Base-by-base conservation (phyloP, 202 grass and related monocot species). In the Tripidium arundinaceum region DNA sequence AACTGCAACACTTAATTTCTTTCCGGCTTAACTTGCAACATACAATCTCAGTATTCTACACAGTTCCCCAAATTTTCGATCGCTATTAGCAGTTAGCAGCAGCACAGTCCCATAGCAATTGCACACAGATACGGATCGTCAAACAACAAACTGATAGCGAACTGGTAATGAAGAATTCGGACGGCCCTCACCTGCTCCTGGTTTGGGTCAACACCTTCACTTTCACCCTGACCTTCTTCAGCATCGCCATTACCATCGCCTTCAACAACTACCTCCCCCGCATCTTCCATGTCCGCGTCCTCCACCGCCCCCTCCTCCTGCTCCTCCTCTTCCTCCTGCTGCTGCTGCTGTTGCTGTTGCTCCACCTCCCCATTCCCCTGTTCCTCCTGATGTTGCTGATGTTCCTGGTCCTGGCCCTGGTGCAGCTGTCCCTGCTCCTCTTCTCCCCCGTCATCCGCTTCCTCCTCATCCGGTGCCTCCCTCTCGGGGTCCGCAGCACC, bases 211-310 rank as follows among this genome's bases (percentile, higher is more conserved):
- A 60, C 38, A 62, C 82, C 82, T 55, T 87, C 81, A 3, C 84
- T 89, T 47, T 89, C 90, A 3, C 83, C 83, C 41, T 89, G 87
- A 0, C 87, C 87, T 85, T 85, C 87, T 66, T 89, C 78, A 10
- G 83, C 76, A 38, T 82, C 78, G 34, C 74, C 83, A 65, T 82
- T n/a, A n/a, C n/a, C n/a, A n/a, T n/a, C 67, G 2, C 41, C 87
- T 78, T 64, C 74, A 38, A 68, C 68, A 18, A 89, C 72, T 1
- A 89, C 41, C 52, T 85, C 87, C 1, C 83, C 87, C 2, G 82
- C 74, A 39, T 83, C 85, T 33, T 86, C 79, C 77, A 90, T 63
- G 25, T 90, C 83, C 46, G 78, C 63, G 59, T 91, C 77, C 22
- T 76, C 65, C 46, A 85, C 82, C 34, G 82, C 86, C 13, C 83